Base-by-base conservation (phyloP, 148 eudicot genomes). In the Arbutus unedo region DNA sequence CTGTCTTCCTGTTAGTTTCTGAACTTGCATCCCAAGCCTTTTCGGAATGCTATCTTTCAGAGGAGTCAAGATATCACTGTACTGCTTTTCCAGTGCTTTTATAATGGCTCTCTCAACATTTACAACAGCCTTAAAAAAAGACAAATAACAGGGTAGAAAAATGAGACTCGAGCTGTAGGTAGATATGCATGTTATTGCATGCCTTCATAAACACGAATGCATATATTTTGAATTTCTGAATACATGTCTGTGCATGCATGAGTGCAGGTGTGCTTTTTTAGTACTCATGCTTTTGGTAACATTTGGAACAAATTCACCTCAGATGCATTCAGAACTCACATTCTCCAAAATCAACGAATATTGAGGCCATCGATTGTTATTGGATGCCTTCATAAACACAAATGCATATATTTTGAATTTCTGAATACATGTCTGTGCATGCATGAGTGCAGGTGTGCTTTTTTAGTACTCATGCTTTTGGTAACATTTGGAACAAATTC, bases 21-120 rank as follows among this genome's bases (percentile, higher is more conserved):
- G 98, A 73, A 94, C 98, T 79, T 91, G 94, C 87, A 93, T 91
- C 41, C 98, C 98, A 77, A 94, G 90, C 90, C 87, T 94, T 87
- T 93, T 93, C 2, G 91, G 98, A 76, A 94, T 88, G 89, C 95
- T 94, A 76, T 93, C 96, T 84, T 89, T 91, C 74, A 94, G 83
- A 73, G 98, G 98, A 83, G 92, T 87, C 84, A 94, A 89, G 82
- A 91, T 93, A 72, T 94, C 98, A 78, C 74, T 85, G 85, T 91
- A 93, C 84, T 94, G 98, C 88, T 84, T 94, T 85, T 94, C 96
- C 74, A 94, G 81, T 53, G 96, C 93, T 87, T 93, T 94, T 64
- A 94, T 85, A 79, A 93, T 91, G 56, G 93, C 93, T 88, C 98
- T 91, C 83, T 94, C 98, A 72, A 93, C 89, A 86, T 93, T 91